Percentiles rank a stretch among this genome's conserved stretches.
phyloP scores from a whole-genome alignment of 2,329 filamentous ascomycete genomes.

The Penicillium palitans region DNA sequence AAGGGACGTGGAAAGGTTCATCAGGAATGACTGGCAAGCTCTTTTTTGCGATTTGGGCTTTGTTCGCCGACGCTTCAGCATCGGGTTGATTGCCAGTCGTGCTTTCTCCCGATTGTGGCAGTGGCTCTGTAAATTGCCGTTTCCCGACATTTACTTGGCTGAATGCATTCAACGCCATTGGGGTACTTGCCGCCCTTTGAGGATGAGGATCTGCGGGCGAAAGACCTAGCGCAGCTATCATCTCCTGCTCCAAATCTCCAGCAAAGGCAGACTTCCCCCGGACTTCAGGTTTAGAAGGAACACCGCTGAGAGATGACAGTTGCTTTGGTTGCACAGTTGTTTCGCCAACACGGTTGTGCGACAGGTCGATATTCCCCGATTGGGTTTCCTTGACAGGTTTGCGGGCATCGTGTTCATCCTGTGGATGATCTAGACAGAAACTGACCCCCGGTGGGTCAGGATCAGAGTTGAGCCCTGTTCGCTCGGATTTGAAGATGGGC shows the following conservation, averaged over 20 bases:
- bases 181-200: slow-evolving; percentile 4
- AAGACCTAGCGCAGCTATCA: slow-evolving; percentile 26
- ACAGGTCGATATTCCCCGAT: slow-evolving; percentile 4
- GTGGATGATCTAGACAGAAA: slow-evolving; percentile 8
- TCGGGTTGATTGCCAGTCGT: neutral
- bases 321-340: neutral
- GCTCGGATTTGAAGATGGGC: slow-evolving; percentile 24
- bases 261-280: slow-evolving; percentile 8
- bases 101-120: neutral
- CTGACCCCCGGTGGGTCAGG: neutral
- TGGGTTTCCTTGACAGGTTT: slow-evolving; percentile 11
- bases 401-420: slow-evolving; percentile 7
- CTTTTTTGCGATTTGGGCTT: slow-evolving; percentile 5
- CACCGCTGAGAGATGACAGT: neutral
- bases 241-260: slow-evolving; percentile 22
- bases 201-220: slow-evolving; percentile 17
- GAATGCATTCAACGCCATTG: neutral
- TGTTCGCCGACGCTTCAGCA: neutral
- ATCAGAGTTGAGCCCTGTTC: slow-evolving; percentile 5
- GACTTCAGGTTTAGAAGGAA: neutral
- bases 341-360: neutral
- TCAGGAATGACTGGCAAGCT: slow-evolving; percentile 8
- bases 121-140: neutral
- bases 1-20: slow-evolving; percentile 4
- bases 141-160: neutral